phyloP scores from a whole-genome alignment of 1,284 basidiomycete genomes.

The Trichosporon sp. region DNA sequence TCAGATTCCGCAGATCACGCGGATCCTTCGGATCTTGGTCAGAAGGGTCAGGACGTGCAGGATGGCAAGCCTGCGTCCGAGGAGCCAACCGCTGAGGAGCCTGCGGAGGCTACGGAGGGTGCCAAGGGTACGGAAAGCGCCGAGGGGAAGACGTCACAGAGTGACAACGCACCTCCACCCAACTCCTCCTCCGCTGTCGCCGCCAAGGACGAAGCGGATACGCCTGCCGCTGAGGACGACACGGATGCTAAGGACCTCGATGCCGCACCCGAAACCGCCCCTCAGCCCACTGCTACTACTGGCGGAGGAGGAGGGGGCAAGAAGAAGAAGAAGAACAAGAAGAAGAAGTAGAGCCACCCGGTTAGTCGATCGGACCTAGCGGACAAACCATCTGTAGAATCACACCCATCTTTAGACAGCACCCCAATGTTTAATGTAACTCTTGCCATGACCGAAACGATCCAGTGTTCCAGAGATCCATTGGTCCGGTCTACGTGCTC shows the following conservation, averaged over 20 bases:
- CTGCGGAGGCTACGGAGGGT: no score
- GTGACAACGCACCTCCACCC: neutral
- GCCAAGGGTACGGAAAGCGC: no score
- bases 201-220: neutral
- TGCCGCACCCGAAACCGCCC: constrained; percentile 23
- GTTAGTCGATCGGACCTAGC: constrained; percentile 2
- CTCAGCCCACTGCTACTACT: constrained; percentile 22
- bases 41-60: neutral
- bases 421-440: constrained; percentile 7
- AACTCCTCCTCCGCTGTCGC: neutral
- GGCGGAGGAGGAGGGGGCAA: constrained; percentile 17
- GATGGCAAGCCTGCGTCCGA: no score
- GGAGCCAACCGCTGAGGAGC: neutral
- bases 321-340: constrained; percentile 47
- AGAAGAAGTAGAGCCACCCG: constrained; percentile 37
- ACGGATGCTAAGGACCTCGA: constrained; percentile 17
- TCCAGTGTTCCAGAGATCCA: no score
- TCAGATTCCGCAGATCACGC: neutral
- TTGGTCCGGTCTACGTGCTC: no score
- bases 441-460: neutral
- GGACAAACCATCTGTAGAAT: neutral
- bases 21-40: neutral
- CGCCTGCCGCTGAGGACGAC: constrained; percentile 7
- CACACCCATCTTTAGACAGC: constrained; percentile 5
- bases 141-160: constrained; percentile 7